phyloP scores from a whole-genome alignment of 768 basidiomycete species.

The Cystofilobasidium macerans region DNA sequence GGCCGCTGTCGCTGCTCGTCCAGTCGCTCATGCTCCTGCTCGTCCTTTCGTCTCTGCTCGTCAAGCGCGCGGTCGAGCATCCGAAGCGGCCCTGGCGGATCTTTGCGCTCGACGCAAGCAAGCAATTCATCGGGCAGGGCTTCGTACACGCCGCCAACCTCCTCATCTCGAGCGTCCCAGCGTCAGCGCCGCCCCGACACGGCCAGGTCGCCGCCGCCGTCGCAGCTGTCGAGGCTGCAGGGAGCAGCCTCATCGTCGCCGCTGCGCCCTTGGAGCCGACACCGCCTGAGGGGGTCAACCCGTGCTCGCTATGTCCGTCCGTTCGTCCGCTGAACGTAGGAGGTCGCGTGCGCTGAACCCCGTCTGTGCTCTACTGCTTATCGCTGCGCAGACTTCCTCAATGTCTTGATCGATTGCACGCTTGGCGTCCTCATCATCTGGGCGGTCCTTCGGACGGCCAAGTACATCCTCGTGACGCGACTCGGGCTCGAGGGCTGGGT shows the following conservation, averaged over 20 bases:
- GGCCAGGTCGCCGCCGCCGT: neutral
- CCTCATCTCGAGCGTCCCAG: conserved; percentile 24
- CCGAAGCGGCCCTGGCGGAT: conserved; percentile 25
- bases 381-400: conserved; percentile 1
- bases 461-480: conserved; percentile 7
- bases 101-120: neutral
- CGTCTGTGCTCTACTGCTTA: neutral
- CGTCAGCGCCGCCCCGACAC: neutral
- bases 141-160: conserved; percentile 21
- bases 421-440: conserved; percentile 19
- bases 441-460: conserved; percentile 5
- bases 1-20: neutral
- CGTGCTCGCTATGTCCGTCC: conserved; percentile 16
- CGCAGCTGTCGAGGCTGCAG: neutral
- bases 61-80: conserved; percentile 21
- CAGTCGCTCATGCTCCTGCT: conserved; percentile 16
- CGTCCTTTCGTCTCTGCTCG: conserved; percentile 16
- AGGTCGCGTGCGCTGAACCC: neutral
- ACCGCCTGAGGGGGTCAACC: conserved; percentile 3
- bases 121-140: conserved; percentile 23
- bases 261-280: neutral
- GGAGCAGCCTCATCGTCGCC: neutral
- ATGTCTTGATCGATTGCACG: conserved; percentile 21
- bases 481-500: conserved; percentile 11
- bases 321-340: neutral